A percentile compares a stretch with the other conserved stretches of the same genome.
Evolutionary conservation across 768 basidiomycete species (phyloP).

Genomic region (Rhizopogon salebrosus): DNA sequence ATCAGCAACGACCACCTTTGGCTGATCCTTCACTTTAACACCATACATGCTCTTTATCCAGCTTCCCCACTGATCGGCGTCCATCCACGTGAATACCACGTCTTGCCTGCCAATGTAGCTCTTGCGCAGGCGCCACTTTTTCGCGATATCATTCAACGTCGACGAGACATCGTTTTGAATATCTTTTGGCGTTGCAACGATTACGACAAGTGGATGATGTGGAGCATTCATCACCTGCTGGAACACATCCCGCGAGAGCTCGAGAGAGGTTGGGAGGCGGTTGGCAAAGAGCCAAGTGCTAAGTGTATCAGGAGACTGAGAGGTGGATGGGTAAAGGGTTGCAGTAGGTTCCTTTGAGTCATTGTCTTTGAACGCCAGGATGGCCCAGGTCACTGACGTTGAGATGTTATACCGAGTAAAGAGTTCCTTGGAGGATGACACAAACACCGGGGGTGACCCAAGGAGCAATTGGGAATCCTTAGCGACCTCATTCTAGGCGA

Average conservation of each 20-base stretch:
- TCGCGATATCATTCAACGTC: conserved; percentile 46
- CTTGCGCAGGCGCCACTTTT: conserved; percentile 50
- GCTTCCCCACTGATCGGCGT: conserved; percentile 72
- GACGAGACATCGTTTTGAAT: conserved; percentile 38
- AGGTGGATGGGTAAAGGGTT: conserved; percentile 25
- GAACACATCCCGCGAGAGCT: conserved; percentile 78
- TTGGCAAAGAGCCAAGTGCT: conserved; percentile 59
- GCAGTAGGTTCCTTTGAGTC: conserved; percentile 43
- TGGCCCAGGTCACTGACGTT: conserved; percentile 43
- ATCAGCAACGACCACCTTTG: conserved; percentile 67
- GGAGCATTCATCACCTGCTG: conserved; percentile 82
- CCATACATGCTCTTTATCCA: conserved; percentile 96
- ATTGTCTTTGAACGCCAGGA: conserved; percentile 66
- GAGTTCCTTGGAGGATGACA: conserved; percentile 30
- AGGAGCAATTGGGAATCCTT: conserved; percentile 48
- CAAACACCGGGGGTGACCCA: conserved; percentile 45
- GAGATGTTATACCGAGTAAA: conserved; percentile 32
- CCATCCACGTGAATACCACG: conserved; percentile 89
- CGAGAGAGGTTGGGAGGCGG: conserved; percentile 66
- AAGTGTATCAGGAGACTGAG: conserved; percentile 17
- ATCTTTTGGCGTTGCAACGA: conserved; percentile 46
- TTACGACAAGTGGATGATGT: conserved; percentile 70
- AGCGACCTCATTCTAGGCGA: conserved; percentile 44
- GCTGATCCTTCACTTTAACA: conserved; percentile 32
- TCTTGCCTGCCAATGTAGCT: conserved; percentile 32